These are phyloP conservation scores for Kwoniella europaea DNA, from an alignment of 768 basidiomycete genomes.

Conservation along the genomic window DNA sequence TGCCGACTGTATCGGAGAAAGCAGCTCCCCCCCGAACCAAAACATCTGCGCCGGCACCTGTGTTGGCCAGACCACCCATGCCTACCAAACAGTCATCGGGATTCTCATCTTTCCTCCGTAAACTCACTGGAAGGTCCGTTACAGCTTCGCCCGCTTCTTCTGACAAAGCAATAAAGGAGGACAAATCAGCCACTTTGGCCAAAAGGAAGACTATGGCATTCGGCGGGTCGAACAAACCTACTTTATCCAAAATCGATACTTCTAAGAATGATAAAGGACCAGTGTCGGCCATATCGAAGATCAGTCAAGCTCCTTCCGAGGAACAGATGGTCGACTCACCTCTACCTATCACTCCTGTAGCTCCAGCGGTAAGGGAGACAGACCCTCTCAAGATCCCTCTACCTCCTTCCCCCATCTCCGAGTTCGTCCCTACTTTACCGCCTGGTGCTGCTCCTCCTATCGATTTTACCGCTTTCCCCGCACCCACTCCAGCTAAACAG, in stretches of 20 bases:
- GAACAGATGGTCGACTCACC: constrained; percentile 1
- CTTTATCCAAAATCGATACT: constrained; percentile 17
- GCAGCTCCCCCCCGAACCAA: neutral
- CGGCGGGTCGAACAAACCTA: constrained; percentile 3
- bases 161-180: constrained; percentile 12
- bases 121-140: constrained; percentile 23
- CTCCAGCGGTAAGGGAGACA: constrained; percentile 12
- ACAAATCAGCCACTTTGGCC: constrained; percentile 15
- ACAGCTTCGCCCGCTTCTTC: constrained; percentile 7
- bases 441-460: constrained; percentile 2
- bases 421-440: constrained; percentile 6
- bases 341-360: constrained; percentile 5
- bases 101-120: constrained; percentile 32
- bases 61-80: constrained; percentile 7
- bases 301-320: neutral
- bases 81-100: constrained; percentile 18
- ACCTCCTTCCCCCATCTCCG: constrained; percentile 38
- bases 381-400: constrained; percentile 42
- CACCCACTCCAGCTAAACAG: neutral
- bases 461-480: constrained; percentile 1
- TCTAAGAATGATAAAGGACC: constrained; percentile 6
- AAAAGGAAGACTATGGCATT: constrained; percentile 16
- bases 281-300: constrained; percentile 5
- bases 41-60: neutral
- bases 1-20: constrained; percentile 12